These are phyloP conservation scores for Echeveria elegans DNA, from an alignment of 164 flowering plant species.

Conservation along the genomic window DNA sequence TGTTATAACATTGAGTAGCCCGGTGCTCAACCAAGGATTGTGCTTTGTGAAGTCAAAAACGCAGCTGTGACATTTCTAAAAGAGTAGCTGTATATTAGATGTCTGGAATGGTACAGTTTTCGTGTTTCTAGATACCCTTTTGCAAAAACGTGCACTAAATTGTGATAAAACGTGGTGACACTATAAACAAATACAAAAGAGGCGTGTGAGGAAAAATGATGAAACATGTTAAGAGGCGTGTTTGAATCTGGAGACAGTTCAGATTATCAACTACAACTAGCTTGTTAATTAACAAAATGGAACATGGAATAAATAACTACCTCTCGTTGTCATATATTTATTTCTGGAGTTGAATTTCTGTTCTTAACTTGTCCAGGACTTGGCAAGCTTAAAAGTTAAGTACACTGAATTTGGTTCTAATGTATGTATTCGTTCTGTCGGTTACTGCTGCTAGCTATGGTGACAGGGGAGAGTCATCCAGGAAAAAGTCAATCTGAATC, in stretches of 20 bases:
- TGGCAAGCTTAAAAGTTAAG: neutral
- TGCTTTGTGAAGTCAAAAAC: too few species aligned
- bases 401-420: neutral
- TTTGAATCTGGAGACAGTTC: conserved; percentile 1
- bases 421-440: neutral
- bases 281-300: neutral
- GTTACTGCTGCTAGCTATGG: too few species aligned
- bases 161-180: neutral
- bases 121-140: neutral
- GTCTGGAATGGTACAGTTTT: neutral
- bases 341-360: neutral
- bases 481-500: neutral
- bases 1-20: too few species aligned
- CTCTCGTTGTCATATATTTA: neutral
- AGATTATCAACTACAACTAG: neutral
- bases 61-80: neutral
- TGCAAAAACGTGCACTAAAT: neutral
- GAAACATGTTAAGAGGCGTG: neutral
- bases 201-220: conserved; percentile 1
- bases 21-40: too few species aligned
- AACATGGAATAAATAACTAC: neutral
- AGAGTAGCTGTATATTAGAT: neutral
- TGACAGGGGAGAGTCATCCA: neutral
- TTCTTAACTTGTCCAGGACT: neutral
- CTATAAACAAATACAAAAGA: neutral